Evolutionary conservation across 176 grass and related monocot species (phyloP), one percentile per base, ranked within the genome.

Genomic region (Oryza nivara): DNA sequence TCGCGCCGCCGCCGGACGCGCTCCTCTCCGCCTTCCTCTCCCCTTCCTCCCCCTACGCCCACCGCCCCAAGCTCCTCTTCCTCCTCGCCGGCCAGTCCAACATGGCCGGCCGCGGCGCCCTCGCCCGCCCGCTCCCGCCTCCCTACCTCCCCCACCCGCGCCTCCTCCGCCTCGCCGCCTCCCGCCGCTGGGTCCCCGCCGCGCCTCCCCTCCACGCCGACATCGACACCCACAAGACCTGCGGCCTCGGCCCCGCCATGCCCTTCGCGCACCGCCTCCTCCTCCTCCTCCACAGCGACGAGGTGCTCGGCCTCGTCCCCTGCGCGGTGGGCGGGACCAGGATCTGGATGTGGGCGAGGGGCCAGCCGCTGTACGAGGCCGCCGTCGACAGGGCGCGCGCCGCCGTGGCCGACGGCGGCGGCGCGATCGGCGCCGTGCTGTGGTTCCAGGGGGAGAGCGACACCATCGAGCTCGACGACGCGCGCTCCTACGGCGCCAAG

Each of bases 391-490:
- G 96, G 67, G 17, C 91, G 70, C 89, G 79, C 86, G 87, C 91
- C n/a, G 87, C 95, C 12, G 54, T 82, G 14, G 70, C 13, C 4
- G 71, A 60, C 54, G 81, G 91, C 22, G 86, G 88, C 4, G 91
- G 96, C 4, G 79, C 15, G 23, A 66, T 98, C 64, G 93, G 66
- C 65, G 96, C 91, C 48, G 85, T 98, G 68, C 68, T 98, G 15
- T 98, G 96, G 96, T 95, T 90, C 85, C 96, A 95, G 86, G 96
- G 95, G 74, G 93, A 98, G 91, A 95, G 91, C 56, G 96, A 98
- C 70, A 98, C 96, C 61, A 69, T 95, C 67, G 67, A 73, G 52
- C 67, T 68, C 3, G 88, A 85, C 52, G 93, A 98, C 70, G 96
- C 96, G 5, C 87, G 44, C 3, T 74, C 91, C 5, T 95, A 98